Base-by-base conservation (phyloP, 2,329 filamentous ascomycete genomes). In the Tympanopsis confertula region DNA sequence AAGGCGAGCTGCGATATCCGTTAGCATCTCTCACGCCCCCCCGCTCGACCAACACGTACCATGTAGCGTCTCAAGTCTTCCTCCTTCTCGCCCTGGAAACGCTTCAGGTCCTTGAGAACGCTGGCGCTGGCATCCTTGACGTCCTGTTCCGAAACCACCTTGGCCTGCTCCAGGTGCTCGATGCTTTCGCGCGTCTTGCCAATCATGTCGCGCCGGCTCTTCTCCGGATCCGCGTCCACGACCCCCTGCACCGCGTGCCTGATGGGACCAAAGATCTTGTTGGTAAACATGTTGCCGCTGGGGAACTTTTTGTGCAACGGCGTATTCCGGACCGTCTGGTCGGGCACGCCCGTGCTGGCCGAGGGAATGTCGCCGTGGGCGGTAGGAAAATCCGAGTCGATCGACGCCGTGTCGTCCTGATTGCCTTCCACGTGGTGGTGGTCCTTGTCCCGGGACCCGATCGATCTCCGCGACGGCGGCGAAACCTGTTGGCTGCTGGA, bases 231-330 rank as follows among this genome's bases (percentile, higher is more conserved):
- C 30, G 91, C 86, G 55, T 98, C 91, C 1, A 91, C 89, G 50
- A 96, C 89, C 3, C 91, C 91, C 53, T 96, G 86, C 22, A 96
- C 86, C 0, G 91, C 91, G 60, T 98, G 89, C 39, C 86, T 93
- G 43, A 98, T 82, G 10, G 89, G 84, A 1, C 89, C 91, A 56
- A 98, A 96, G 38, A 98, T 86, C 63, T 89, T 94, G 53, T 78
- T 80, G 1, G 88, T 88, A 43, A 96, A 88, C 44, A 91, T 94
- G 49, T 83, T 86, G n/a, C 85, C 79, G 52, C 86, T 93, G 2
- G 82, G 70, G 30, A 76, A 79, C 61, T 94, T 94, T 56, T 79
- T 83, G 60, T 94, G 87, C 30, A 62, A 61, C 4, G 69, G 63
- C 2, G 52, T 46, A 50, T 61, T 60, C 47, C 51, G 54, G 55